Base-by-base conservation (phyloP, 345 rosid genomes). In the Brassica incana region DNA sequence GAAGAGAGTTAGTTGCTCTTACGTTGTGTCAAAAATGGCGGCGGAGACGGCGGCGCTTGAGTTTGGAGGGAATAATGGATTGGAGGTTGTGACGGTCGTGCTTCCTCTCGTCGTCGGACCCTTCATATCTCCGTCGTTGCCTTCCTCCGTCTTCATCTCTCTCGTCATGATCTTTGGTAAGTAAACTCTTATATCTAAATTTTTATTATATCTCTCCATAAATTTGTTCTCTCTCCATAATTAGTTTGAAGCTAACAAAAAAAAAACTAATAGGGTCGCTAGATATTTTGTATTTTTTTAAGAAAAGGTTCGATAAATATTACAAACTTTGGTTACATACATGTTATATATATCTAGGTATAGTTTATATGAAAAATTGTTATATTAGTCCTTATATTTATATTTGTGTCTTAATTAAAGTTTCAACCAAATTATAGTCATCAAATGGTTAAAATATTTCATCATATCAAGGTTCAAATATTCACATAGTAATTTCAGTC, bases 31-130 rank as follows among this genome's bases (percentile, higher is more conserved):
- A 1, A 84, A 86, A 85, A 74, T 82, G 27, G 58, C 78, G 40
- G 84, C 87, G 32, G 86, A 85, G 71, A 85, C 11, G 77, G 77
- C 72, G 52, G 88, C 87, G 35, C 71, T 85, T 3, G 87, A 85
- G 36, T 88, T 82, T 8, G 83, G 87, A 0, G 71, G 29, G 2
- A 75, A 82, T 20, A 54, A 82, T 80, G 88, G 86, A 1, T 67
- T 86, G 81, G 83, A 86, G 5, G 81, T 88, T 48, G 88, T 88
- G 66, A 82, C 86, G 12, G 48, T 88, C 1, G 76, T 86, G 20
- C 82, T 82, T 3, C 84, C 89, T 1, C 77, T 85, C 2, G 85
- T 88, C 6, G 87, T 86, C 50, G 87, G 88, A 35, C 88, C 91
- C 10, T 88, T 88, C 62, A 83, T 88, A 80, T 88, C 87, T 74